Evolutionary conservation across 768 basidiomycete species (phyloP).

Genomic region (Macrolepiota albuminosa): DNA sequence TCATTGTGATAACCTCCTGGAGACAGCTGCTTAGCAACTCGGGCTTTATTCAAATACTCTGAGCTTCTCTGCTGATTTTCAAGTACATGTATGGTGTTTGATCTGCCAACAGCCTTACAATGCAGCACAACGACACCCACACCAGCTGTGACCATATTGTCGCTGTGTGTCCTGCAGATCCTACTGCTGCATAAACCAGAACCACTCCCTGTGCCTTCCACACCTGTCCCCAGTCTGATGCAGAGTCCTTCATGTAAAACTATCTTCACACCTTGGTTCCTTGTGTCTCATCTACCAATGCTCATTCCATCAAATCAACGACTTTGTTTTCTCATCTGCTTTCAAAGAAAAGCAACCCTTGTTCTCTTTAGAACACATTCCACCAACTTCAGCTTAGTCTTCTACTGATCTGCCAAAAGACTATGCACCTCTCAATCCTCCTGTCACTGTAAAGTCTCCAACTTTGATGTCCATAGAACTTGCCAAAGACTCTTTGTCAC

Average conservation of each 20-base stretch:
- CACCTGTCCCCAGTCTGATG: constrained; percentile 1
- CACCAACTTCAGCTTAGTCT: background rate
- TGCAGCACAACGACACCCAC: background rate
- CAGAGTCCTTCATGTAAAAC: constrained; percentile 11
- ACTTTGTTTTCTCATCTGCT: constrained; percentile 16
- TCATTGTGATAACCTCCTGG: constrained; percentile 74
- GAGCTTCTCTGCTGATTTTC: constrained; percentile 79
- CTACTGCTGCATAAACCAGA: constrained; percentile 8
- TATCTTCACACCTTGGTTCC: constrained; percentile 55
- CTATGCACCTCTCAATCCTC: constrained; percentile 2
- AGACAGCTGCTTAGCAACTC: constrained; percentile 53
- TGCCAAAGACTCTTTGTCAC: constrained; percentile 3
- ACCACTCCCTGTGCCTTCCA: background rate
- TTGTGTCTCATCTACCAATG: constrained; percentile 47
- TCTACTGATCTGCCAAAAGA: constrained; percentile 1
- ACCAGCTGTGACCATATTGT: background rate
- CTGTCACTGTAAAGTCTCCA: constrained; percentile 4
- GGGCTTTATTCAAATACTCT: constrained; percentile 69
- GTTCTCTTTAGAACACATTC: constrained; percentile 5
- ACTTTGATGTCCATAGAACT: constrained; percentile 8
- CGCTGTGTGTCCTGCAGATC: background rate
- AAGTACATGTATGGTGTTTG: constrained; percentile 45
- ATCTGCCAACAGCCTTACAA: constrained; percentile 4
- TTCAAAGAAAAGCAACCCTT: constrained; percentile 25
- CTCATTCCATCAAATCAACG: constrained; percentile 40